Evolutionary conservation across 768 basidiomycete genomes (phyloP).

Genomic region (Suillus subalutaceus): DNA sequence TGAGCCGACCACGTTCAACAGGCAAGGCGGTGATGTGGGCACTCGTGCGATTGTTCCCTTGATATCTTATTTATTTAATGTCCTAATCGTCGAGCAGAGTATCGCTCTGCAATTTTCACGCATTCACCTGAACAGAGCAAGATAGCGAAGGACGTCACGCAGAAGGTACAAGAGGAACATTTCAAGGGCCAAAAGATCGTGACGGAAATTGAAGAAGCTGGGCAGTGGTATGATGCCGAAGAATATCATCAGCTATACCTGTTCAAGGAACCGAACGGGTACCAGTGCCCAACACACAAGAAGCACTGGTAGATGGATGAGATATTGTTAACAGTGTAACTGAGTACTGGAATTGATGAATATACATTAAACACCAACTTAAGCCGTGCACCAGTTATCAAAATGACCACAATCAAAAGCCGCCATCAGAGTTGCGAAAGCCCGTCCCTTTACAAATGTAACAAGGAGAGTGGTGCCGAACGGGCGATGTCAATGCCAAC

Average conservation of each 20-base stretch:
- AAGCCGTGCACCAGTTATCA: not conserved
- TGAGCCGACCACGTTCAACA: slow-evolving; percentile 84
- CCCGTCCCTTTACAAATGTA: slow-evolving; percentile 61
- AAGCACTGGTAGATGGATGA: slow-evolving; percentile 71
- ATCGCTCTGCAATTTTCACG: slow-evolving; percentile 91
- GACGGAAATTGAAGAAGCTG: slow-evolving; percentile 72
- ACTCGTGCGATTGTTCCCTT: slow-evolving; percentile 56
- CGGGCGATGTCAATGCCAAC: slow-evolving; percentile 64
- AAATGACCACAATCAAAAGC: slow-evolving; percentile 22
- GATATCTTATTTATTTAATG: not conserved
- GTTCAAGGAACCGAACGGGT: slow-evolving; percentile 82
- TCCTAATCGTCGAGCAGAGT: slow-evolving; percentile 53
- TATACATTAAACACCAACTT: slow-evolving; percentile 1
- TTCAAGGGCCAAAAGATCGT: slow-evolving; percentile 77
- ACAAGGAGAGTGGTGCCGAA: slow-evolving; percentile 66
- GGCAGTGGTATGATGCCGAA: slow-evolving; percentile 82
- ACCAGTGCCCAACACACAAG: slow-evolving; percentile 89
- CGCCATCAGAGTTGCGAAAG: slow-evolving; percentile 55
- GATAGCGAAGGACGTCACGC: slow-evolving; percentile 76
- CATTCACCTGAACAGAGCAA: slow-evolving; percentile 70
- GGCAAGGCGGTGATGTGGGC: slow-evolving; percentile 78
- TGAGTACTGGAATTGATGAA: not conserved
- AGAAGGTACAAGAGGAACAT: slow-evolving; percentile 82
- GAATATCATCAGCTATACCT: slow-evolving; percentile 82
- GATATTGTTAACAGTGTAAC: not conserved